phyloP scores from a whole-genome alignment of 2,329 filamentous ascomycete genomes.

The Cadophora luteo-olivacea region DNA sequence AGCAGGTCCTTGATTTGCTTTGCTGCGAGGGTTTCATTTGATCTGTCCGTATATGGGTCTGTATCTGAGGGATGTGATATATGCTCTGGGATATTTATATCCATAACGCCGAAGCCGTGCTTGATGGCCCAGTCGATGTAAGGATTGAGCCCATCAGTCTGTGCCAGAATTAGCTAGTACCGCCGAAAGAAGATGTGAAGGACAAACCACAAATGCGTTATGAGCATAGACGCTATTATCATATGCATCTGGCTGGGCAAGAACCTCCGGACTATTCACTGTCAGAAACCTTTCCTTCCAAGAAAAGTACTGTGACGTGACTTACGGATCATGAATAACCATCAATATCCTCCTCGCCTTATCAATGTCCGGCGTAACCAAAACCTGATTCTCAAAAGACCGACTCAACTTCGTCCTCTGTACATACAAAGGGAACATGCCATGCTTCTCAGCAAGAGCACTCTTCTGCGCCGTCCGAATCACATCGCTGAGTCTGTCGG shows the following conservation, averaged over 20 bases:
- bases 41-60: constrained; percentile 33
- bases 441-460: constrained; percentile 71
- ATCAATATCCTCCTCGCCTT: constrained; percentile 74
- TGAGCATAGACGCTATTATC: constrained; percentile 80
- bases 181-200: constrained; percentile 38
- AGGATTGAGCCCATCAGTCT: constrained; percentile 81
- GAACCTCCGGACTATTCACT: constrained; percentile 66
- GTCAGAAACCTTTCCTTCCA: constrained; percentile 17
- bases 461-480: constrained; percentile 79
- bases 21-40: constrained; percentile 56
- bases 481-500: constrained; percentile 77
- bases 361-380: constrained; percentile 77
- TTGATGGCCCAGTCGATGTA: constrained; percentile 85
- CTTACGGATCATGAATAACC: constrained; percentile 90
- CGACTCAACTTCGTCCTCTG: constrained; percentile 75
- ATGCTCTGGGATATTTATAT: constrained; percentile 87
- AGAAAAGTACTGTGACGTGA: constrained; percentile 29
- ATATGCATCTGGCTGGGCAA: constrained; percentile 70
- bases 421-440: constrained; percentile 82
- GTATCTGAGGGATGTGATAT: constrained; percentile 47
- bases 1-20: constrained; percentile 74
- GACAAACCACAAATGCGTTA: constrained; percentile 85
- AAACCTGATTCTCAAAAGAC: constrained; percentile 84
- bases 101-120: constrained; percentile 84
- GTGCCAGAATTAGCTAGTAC: constrained; percentile 22